phyloP scores from a whole-genome alignment of 352 stramenopile species.

The Globisporangium mamillatum region DNA sequence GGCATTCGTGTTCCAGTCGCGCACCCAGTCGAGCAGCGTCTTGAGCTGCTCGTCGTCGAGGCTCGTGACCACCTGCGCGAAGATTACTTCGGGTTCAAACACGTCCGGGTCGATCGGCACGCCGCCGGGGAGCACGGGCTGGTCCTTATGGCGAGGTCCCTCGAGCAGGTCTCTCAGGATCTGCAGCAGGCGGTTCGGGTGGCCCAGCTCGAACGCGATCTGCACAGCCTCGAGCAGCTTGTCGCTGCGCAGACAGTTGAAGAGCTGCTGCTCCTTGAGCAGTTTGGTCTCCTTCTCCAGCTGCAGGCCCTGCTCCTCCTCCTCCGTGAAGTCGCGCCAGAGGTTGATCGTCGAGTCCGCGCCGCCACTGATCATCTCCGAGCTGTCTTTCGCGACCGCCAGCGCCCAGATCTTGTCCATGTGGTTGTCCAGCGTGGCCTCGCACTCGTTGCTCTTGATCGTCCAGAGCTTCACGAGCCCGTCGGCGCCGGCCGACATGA shows the following conservation, averaged over 20 bases:
- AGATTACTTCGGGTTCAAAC: conserved; percentile 64
- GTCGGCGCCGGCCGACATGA: conserved; percentile 95
- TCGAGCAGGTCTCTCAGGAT: conserved; percentile 87
- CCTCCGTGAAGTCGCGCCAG: conserved; percentile 93
- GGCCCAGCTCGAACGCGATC: conserved; percentile 91
- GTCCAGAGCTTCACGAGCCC: conserved; percentile 98
- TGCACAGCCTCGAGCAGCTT: conserved; percentile 85
- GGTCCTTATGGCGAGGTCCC: conserved; percentile 60
- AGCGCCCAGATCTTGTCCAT: conserved; percentile 98
- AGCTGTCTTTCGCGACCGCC: conserved; percentile 84
- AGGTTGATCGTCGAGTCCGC: conserved; percentile 94
- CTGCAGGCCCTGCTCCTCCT: conserved; percentile 84
- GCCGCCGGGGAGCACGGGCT: conserved; percentile 36
- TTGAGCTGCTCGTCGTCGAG: conserved; percentile 84
- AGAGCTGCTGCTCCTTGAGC: conserved; percentile 94
- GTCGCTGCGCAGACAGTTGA: conserved; percentile 92
- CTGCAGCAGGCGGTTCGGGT: conserved; percentile 93
- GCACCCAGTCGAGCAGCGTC: conserved; percentile 92
- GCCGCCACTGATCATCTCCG: conserved; percentile 91
- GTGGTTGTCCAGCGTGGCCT: conserved; percentile 96
- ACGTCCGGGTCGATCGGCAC: conserved; percentile 45
- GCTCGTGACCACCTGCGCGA: conserved; percentile 56
- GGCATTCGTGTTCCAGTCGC: conserved; percentile 98
- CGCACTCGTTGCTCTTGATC: conserved; percentile 97
- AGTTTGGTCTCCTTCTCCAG: conserved; percentile 88